Conservation (phyloP, 257 asterid species). For the Ilex aquifolium region DNA sequence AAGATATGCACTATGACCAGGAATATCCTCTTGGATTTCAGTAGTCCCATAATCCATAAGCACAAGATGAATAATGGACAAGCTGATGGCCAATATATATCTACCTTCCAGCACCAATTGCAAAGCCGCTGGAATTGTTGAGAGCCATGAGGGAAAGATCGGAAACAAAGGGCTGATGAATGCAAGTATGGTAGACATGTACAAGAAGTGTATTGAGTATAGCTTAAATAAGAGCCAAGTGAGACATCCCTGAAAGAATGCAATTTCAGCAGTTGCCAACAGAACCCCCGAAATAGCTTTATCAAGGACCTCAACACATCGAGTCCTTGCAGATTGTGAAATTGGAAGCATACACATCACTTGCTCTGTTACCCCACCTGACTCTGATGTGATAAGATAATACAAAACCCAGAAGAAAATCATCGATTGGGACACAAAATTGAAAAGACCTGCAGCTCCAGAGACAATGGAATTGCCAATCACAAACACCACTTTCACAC, state of each 20-base stretch:
- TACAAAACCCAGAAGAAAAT: constrained; percentile 87
- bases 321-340: constrained; percentile 56
- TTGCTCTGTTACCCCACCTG: constrained; percentile 95
- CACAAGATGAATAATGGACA: constrained; percentile 59
- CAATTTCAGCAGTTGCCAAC: constrained; percentile 82
- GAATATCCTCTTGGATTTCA: constrained; percentile 80
- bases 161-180: constrained; percentile 79
- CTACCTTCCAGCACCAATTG: constrained; percentile 75
- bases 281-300: constrained; percentile 85
- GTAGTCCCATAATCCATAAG: constrained; percentile 80
- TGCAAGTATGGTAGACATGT: constrained; percentile 81
- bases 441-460: constrained; percentile 80
- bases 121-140: constrained; percentile 80
- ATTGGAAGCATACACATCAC: constrained; percentile 84
- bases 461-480: constrained; percentile 67
- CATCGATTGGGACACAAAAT: constrained; percentile 76
- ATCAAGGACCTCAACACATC: constrained; percentile 79
- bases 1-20: constrained; percentile 79
- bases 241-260: constrained; percentile 85
- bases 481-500: constrained; percentile 59
- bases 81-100: constrained; percentile 48
- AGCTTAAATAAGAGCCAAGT: constrained; percentile 89
- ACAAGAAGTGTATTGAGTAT: constrained; percentile 71
- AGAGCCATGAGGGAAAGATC: constrained; percentile 63
- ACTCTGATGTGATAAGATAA: constrained; percentile 80